Base-by-base conservation (phyloP, 306 rosid species). In the Calophaca sinica region DNA sequence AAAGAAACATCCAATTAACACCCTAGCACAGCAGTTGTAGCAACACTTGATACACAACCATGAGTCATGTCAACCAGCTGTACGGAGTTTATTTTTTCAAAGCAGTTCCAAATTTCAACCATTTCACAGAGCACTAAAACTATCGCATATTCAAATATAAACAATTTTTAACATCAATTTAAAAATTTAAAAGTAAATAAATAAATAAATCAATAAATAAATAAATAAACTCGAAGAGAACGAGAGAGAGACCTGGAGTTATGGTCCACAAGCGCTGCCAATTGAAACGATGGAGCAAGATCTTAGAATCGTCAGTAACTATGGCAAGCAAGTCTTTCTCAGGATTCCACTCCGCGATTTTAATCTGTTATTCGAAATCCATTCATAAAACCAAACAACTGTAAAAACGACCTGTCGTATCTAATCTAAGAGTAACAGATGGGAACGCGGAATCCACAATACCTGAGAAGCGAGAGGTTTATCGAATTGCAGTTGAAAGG, bases 291-390 rank as follows among this genome's bases (percentile, higher is more conserved):
- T 94, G 98, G 12, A 94, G 93, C 88, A 87, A 69, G 80, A 94
- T 85, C 88, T 90, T 89, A 49, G 96, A 94, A 82, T 94, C 98
- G 55, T 91, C 91, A 0, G 96, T 87, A 45, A 88, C 97, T 96
- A 94, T 90, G 15, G 98, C 98, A n/a, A 94, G 93, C 79, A 94
- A 89, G 66, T 94, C 98, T 82, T 94, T 94, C 85, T 94, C 98
- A 0, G 97, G 98, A 73, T 94, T 94, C 98, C 98, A 94, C 65
- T 91, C 98, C n/a, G 98, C 93, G 45, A 94, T 86, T 79, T 82
- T 86, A 58, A 88, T 29, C 97, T 93, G 76, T 32, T 54, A 79
- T 78, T 76, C 68, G 49, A 54, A 78, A 59, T 45, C 59, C 55
- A 50, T 42, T 28, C 57, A 44, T 32, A 60, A 72, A 53, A 59